Evolutionary conservation across 768 basidiomycete genomes (phyloP).

Genomic region (Dioszegia aurantiaca): DNA sequence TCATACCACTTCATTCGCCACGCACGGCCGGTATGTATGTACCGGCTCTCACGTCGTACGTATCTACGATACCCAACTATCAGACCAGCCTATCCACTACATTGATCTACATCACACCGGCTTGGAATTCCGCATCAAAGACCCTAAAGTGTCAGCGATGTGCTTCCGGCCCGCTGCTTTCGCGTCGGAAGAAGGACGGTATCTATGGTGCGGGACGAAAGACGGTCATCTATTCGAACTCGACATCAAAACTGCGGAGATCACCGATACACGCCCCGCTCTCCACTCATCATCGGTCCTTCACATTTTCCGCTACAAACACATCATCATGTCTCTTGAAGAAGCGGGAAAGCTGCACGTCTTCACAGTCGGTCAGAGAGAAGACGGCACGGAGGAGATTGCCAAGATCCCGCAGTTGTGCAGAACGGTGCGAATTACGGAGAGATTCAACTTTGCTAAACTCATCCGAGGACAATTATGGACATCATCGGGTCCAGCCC

Average conservation of each 20-base stretch:
- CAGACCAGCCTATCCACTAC: conserved; percentile 37
- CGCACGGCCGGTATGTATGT: conserved; percentile 51
- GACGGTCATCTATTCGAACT: conserved; percentile 83
- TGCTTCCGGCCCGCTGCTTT: conserved; percentile 65
- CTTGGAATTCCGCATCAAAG: conserved; percentile 59
- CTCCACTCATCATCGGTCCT: conserved; percentile 68
- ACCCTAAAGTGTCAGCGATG: conserved; percentile 69
- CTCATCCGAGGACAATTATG: conserved; percentile 74
- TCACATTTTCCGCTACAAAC: conserved; percentile 67
- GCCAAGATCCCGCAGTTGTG: conserved; percentile 22
- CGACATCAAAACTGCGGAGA: conserved; percentile 63
- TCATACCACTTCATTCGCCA: conserved; percentile 49
- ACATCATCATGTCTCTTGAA: conserved; percentile 75
- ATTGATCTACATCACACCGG: conserved; percentile 67
- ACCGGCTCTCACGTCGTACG: conserved; percentile 49
- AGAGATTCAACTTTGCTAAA: conserved; percentile 76
- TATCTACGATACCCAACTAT: conserved; percentile 50
- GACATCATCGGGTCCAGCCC: conserved; percentile 61
- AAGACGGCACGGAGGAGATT: conserved; percentile 54
- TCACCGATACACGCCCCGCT: conserved; percentile 62
- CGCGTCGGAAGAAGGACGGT: conserved; percentile 58
- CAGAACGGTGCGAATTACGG: conserved; percentile 60
- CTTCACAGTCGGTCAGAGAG: conserved; percentile 54
- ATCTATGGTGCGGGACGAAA: conserved; percentile 84
- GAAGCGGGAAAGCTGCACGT: conserved; percentile 78